Percentiles rank a stretch among this genome's conserved stretches.
These are phyloP conservation scores for Debaryomyces subglobosus DNA, from an alignment of 1,139 yeast species.

Conservation along the genomic window DNA sequence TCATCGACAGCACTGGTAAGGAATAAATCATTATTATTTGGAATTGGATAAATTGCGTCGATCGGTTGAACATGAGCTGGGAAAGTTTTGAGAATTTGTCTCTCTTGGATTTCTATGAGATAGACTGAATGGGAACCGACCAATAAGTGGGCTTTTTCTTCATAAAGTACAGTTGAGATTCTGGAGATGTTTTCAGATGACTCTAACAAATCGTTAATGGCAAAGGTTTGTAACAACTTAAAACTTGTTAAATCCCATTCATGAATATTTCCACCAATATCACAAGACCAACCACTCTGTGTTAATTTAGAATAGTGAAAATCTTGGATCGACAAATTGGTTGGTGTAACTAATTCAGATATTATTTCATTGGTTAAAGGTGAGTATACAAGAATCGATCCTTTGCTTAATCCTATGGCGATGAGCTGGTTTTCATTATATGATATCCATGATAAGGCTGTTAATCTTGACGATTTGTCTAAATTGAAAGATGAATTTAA, in stretches of 20 bases:
- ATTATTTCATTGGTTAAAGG: conserved; percentile 65
- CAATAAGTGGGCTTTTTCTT: conserved; percentile 50
- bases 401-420: conserved; percentile 69
- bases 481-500: conserved; percentile 50
- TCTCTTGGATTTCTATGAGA: conserved; percentile 46
- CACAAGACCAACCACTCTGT: conserved; percentile 62
- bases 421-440: conserved; percentile 47
- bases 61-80: conserved; percentile 80
- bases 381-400: conserved; percentile 65
- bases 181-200: conserved; percentile 36
- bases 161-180: conserved; percentile 37
- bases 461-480: conserved; percentile 56
- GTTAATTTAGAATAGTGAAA: conserved; percentile 49
- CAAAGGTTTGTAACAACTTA: conserved; percentile 43
- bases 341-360: conserved; percentile 53
- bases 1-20: conserved; percentile 76
- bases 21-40: conserved; percentile 44
- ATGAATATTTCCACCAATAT: conserved; percentile 59
- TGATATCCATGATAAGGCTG: conserved; percentile 60
- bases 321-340: conserved; percentile 55
- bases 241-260: conserved; percentile 64
- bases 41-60: conserved; percentile 44
- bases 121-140: conserved; percentile 67
- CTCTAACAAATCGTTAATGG: conserved; percentile 41
- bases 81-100: conserved; percentile 47